These are phyloP conservation scores for Alternaria hordeiaustralica DNA, from an alignment of 2,329 filamentous ascomycete species.

Conservation along the genomic window DNA sequence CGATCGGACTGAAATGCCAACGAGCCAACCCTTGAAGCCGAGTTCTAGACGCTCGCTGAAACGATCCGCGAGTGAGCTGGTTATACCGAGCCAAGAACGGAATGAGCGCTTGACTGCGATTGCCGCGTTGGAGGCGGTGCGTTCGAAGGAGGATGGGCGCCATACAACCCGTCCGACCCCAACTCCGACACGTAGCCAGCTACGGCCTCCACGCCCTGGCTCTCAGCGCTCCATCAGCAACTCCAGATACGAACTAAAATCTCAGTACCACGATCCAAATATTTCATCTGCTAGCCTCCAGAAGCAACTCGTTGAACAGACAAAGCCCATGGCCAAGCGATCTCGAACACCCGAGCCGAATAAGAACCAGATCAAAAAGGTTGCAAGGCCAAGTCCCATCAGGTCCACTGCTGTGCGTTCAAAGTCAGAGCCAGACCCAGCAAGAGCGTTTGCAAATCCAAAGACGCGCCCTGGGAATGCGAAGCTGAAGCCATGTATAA, in stretches of 20 bases:
- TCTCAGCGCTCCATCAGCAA: conserved; percentile 17
- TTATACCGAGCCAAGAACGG: neutral
- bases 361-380: conserved; percentile 3
- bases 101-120: neutral
- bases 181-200: neutral
- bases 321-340: conserved; percentile 4
- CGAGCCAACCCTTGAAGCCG: neutral
- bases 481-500: conserved; percentile 39
- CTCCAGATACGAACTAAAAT: conserved; percentile 8
- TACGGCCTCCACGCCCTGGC: neutral
- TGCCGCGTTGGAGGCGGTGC: neutral
- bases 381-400: neutral
- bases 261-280: conserved; percentile 11
- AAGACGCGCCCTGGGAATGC: neutral
- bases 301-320: conserved; percentile 16
- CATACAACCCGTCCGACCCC: neutral
- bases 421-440: conserved; percentile 8
- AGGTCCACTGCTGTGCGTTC: conserved; percentile 3
- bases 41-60: neutral
- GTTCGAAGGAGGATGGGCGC: conserved; percentile 1
- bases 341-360: neutral
- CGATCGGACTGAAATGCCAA: neutral
- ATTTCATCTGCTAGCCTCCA: conserved; percentile 15
- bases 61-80: conserved; percentile 1
- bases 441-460: neutral